Base-by-base conservation (phyloP, 2,329 filamentous ascomycete genomes). In the Pseudocercospora ulei region DNA sequence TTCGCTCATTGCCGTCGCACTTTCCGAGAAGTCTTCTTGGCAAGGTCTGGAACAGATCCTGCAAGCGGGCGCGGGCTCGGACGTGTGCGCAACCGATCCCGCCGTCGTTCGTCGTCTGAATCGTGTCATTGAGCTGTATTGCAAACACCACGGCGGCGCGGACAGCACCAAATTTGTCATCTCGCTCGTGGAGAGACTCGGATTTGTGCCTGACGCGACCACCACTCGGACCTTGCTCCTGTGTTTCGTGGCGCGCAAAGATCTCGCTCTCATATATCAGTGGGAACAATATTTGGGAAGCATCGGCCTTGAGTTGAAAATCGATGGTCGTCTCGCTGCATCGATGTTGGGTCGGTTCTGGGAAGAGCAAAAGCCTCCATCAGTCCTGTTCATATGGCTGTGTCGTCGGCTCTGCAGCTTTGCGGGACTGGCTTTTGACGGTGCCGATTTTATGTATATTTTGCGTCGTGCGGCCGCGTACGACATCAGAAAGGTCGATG, bases 151-250 rank as follows among this genome's bases (percentile, higher is more conserved):
- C 25, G 43, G 22, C 14, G 42, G 45, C 5, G 34, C 27, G 5
- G 47, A 59, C 24, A 49, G 49, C 8, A 56, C 50, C 49, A 33
- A 41, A 2, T 56, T 60, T 26, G 44, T 55, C 9, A 49, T 41
- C 5, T 38, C 35, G 7, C 35, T 53, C 3, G 47, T 56, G 4
- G 41, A 47, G 1, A 18, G 47, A 5, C 34, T 54, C 7, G 46
- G 43, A 3, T 44, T 60, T 20, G 18, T 17, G 8, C 53, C 56
- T 1, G 53, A 50, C 18, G 34, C 39, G 11, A 27, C 36, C 9
- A 58, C 54, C 1, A 47, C 42, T n/a, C 39, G 46, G 17, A 51
- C 48, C 28, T 44, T 57, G 29, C 40, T 59, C 13, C 30, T 38
- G 7, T 30, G 35, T 20, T 50, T 59, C 27, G 48, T 56, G 2